These are phyloP conservation scores for Alternaria tenuissima DNA, from an alignment of 2,329 filamentous ascomycete genomes.

Conservation along the genomic window DNA sequence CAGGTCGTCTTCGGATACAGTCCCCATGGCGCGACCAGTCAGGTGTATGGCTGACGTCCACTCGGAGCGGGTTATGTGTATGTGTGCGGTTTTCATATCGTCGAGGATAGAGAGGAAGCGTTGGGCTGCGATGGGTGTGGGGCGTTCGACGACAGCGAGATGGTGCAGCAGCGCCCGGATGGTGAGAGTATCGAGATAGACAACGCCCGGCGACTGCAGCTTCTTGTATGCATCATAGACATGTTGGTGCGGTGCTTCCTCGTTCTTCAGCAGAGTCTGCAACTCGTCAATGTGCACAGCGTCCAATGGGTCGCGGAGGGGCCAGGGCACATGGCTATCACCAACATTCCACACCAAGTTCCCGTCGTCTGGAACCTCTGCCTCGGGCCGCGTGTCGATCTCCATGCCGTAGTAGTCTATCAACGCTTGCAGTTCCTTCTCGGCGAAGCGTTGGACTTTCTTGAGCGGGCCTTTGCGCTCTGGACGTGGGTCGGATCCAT, in stretches of 20 bases:
- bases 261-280: slow-evolving; percentile 53
- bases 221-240: slow-evolving; percentile 63
- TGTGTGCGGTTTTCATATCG: slow-evolving; percentile 78
- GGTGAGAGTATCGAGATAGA: slow-evolving; percentile 58
- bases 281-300: slow-evolving; percentile 45
- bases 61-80: slow-evolving; percentile 71
- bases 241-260: slow-evolving; percentile 55
- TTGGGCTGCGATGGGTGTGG: slow-evolving; percentile 68
- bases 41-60: slow-evolving; percentile 89
- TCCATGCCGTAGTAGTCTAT: slow-evolving; percentile 57
- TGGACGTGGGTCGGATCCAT: slow-evolving; percentile 17
- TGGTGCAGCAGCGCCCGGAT: slow-evolving; percentile 72
- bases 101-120: slow-evolving; percentile 85
- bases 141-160: slow-evolving; percentile 69
- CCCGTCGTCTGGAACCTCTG: slow-evolving; percentile 44
- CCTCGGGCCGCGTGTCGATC: slow-evolving; percentile 28
- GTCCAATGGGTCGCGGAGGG: slow-evolving; percentile 42
- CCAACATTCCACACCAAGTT: slow-evolving; percentile 44
- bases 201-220: slow-evolving; percentile 63
- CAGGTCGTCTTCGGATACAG: slow-evolving; percentile 66
- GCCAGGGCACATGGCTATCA: slow-evolving; percentile 45
- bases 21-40: slow-evolving; percentile 74
- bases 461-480: slow-evolving; percentile 30
- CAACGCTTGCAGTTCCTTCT: slow-evolving; percentile 57
- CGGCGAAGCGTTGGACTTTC: slow-evolving; percentile 43